Percentiles rank a stretch among this genome's conserved stretches.
Evolutionary conservation across 2,329 filamentous ascomycete species (phyloP).

Genomic region (Botrytis tulipae): DNA sequence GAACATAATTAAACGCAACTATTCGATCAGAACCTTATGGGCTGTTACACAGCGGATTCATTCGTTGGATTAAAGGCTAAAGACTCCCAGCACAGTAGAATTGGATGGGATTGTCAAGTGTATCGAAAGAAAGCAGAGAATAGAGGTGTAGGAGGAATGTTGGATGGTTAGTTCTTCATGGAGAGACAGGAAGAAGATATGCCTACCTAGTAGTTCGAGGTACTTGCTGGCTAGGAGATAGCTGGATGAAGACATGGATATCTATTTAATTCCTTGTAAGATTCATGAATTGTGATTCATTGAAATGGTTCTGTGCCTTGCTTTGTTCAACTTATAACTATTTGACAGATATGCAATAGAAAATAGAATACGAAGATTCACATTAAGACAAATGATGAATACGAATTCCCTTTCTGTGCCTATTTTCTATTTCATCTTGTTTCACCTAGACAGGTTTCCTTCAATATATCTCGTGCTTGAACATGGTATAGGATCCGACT

Average conservation of each 20-base stretch:
- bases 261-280: neutral
- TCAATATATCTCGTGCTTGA: neutral
- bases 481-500: fast-evolving
- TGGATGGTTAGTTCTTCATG: neutral
- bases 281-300: neutral
- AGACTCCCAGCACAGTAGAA: neutral
- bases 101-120: neutral
- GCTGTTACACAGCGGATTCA: fast-evolving
- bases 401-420: fast-evolving
- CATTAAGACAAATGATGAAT: neutral
- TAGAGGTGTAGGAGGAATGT: neutral
- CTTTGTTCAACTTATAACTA: neutral
- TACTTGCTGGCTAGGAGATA: neutral
- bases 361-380: neutral
- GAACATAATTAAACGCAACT: neutral
- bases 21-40: neutral
- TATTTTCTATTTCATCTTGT: neutral
- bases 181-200: neutral
- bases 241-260: neutral
- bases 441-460: neutral
- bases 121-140: neutral
- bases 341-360: no score
- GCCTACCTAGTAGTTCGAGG: no score
- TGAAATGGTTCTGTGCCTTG: neutral
- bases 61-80: neutral